Evolutionary conservation across 768 basidiomycete genomes (phyloP).

Genomic region (Tephrocybe rancida): DNA sequence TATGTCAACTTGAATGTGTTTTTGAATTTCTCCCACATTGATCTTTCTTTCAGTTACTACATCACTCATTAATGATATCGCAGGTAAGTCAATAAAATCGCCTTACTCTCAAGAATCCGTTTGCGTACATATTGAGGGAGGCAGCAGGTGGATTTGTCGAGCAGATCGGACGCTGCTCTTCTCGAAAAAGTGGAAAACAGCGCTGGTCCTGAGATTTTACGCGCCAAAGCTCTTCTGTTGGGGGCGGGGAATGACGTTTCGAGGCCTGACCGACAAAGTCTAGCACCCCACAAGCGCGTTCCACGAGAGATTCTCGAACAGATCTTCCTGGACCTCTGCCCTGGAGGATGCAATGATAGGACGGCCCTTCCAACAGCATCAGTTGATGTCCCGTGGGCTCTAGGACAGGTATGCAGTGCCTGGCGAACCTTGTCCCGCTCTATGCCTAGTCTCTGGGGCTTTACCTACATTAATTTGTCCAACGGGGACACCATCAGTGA

Average conservation of each 20-base stretch:
- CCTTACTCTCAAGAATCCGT: too few species aligned
- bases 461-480: background rate
- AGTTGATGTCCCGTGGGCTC: background rate
- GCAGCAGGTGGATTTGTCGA: too few species aligned
- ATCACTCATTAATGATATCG: too few species aligned
- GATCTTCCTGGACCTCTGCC: background rate
- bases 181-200: background rate
- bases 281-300: background rate
- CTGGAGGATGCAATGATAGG: background rate
- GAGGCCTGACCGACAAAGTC: background rate
- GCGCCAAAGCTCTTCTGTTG: background rate
- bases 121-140: too few species aligned
- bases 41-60: too few species aligned
- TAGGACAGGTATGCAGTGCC: constrained; percentile 1
- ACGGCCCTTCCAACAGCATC: background rate
- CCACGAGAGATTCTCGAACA: background rate
- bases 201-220: background rate
- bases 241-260: background rate
- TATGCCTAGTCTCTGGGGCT: background rate
- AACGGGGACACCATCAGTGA: background rate
- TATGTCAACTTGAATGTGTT: too few species aligned
- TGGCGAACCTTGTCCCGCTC: constrained; percentile 4
- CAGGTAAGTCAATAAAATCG: too few species aligned
- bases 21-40: too few species aligned
- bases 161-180: background rate